Evolutionary conservation across 1,284 basidiomycete species (phyloP).

Genomic region (Wallemia hederae): DNA sequence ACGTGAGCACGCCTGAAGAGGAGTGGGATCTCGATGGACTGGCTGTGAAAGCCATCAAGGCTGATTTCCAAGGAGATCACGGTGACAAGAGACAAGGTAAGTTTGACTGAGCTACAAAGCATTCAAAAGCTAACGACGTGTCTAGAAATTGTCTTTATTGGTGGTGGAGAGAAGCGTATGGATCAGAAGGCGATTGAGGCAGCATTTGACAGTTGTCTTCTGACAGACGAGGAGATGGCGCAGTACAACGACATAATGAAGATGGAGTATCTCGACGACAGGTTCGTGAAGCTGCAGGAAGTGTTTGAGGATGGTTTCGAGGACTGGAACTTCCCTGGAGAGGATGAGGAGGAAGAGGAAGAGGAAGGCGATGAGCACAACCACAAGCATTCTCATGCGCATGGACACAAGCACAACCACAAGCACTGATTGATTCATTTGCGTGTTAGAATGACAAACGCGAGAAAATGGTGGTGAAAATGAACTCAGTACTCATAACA

Average conservation of each 20-base stretch:
- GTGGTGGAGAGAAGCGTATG: slow-evolving; percentile 14
- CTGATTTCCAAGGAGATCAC: slow-evolving; percentile 19
- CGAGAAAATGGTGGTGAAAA: too few relatives aligned
- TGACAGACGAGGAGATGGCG: slow-evolving; percentile 18
- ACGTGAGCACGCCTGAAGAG: slow-evolving; percentile 14
- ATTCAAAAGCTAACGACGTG: neutral
- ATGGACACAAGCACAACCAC: neutral
- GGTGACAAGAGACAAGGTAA: slow-evolving; percentile 20
- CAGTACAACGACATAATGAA: slow-evolving; percentile 18
- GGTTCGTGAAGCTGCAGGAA: slow-evolving; percentile 13
- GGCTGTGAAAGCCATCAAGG: slow-evolving; percentile 16
- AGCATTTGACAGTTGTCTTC: slow-evolving; percentile 16
- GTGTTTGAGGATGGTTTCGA: slow-evolving; percentile 17
- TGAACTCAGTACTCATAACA: too few relatives aligned
- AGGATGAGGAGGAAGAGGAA: slow-evolving; percentile 9
- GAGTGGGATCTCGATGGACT: slow-evolving; percentile 15
- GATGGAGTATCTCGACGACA: slow-evolving; percentile 10
- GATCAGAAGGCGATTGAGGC: slow-evolving; percentile 13
- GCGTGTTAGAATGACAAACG: too few relatives aligned
- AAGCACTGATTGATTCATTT: too few relatives aligned
- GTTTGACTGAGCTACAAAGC: slow-evolving; percentile 14
- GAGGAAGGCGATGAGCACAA: neutral
- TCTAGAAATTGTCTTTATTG: slow-evolving; percentile 13
- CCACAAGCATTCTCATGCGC: neutral
- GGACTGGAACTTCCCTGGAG: slow-evolving; percentile 15